phyloP scores from a whole-genome alignment of 768 basidiomycete species.

The Boletellus sp. region DNA sequence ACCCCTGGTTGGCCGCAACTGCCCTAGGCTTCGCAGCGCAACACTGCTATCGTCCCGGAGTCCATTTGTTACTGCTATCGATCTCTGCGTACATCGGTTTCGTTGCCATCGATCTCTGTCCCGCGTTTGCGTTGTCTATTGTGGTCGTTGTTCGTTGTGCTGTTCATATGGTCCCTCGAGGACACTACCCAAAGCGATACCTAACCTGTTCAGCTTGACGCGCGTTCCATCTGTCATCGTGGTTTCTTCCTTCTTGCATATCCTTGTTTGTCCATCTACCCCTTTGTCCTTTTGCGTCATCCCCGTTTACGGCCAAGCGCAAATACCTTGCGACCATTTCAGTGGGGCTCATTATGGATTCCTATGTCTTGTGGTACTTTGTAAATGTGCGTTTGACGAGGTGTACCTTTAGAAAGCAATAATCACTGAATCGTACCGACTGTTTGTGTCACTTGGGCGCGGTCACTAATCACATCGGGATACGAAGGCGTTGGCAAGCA shows the following conservation, averaged over 20 bases:
- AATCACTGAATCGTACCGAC: constrained; percentile 2
- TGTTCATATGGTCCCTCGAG: constrained; percentile 11
- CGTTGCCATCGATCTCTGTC: constrained; percentile 16
- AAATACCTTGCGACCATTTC: constrained; percentile 7
- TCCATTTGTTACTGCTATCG: constrained; percentile 23
- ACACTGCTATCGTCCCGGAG: constrained; percentile 18
- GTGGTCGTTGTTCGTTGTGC: constrained; percentile 11
- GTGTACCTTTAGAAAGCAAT: constrained; percentile 26
- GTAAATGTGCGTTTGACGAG: constrained; percentile 17
- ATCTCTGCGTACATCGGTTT: constrained; percentile 20
- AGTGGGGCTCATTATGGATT: constrained; percentile 11
- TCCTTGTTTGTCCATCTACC: constrained; percentile 1
- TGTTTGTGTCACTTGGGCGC: too few relatives aligned
- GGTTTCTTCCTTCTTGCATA: constrained; percentile 24
- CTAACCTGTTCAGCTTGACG: constrained; percentile 5
- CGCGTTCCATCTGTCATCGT: constrained; percentile 7
- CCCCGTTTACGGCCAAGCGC: constrained; percentile 1
- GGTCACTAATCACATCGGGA: too few relatives aligned
- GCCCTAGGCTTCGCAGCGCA: constrained; percentile 5
- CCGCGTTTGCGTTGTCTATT: constrained; percentile 13
- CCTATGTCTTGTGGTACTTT: constrained; percentile 9
- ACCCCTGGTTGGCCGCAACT: not conserved
- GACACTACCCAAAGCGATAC: constrained; percentile 16
- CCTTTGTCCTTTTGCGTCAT: not conserved
- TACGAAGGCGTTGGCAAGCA: too few relatives aligned